Percentiles rank a stretch among this genome's conserved stretches.
Conservation (phyloP, 306 rosid species). For the Cajanus cajan region DNA sequence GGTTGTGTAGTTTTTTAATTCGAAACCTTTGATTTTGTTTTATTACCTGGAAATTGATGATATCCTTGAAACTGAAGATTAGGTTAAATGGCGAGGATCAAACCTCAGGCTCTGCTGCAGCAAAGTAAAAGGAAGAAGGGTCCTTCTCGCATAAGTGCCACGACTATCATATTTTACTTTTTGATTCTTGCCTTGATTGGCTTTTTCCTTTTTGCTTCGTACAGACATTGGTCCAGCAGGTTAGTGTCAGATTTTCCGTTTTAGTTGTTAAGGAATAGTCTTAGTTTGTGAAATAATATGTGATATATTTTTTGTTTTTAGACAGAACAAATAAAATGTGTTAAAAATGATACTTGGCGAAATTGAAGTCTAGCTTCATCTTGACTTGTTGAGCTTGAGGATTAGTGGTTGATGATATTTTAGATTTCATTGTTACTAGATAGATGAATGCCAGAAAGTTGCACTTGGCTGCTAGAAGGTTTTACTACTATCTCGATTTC, state of each 20-base stretch:
- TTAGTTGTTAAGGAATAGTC: background rate
- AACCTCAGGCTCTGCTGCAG: constrained; percentile 70
- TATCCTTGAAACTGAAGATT: constrained; percentile 27
- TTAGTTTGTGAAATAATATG: background rate
- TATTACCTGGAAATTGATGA: constrained; percentile 21
- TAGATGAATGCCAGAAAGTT: constrained; percentile 20
- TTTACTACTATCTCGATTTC: constrained; percentile 4
- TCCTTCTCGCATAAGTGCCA: constrained; percentile 50
- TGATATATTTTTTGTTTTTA: background rate
- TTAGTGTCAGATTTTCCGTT: constrained; percentile 31
- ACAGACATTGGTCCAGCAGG: constrained; percentile 66
- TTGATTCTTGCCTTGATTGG: constrained; percentile 50
- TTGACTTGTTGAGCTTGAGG: background rate
- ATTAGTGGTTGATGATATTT: constrained; percentile 8
- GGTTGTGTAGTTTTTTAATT: background rate
- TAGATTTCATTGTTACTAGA: background rate
- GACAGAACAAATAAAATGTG: background rate
- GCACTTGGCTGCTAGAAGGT: background rate
- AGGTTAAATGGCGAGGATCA: constrained; percentile 63
- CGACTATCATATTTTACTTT: constrained; percentile 43
- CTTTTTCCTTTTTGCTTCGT: constrained; percentile 47
- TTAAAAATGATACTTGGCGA: background rate
- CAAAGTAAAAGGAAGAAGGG: constrained; percentile 84
- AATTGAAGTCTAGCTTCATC: constrained; percentile 5
- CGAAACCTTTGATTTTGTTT: constrained; percentile 13